These are phyloP conservation scores for Abrus precatorius DNA, from an alignment of 306 rosid species.

Conservation along the genomic window DNA sequence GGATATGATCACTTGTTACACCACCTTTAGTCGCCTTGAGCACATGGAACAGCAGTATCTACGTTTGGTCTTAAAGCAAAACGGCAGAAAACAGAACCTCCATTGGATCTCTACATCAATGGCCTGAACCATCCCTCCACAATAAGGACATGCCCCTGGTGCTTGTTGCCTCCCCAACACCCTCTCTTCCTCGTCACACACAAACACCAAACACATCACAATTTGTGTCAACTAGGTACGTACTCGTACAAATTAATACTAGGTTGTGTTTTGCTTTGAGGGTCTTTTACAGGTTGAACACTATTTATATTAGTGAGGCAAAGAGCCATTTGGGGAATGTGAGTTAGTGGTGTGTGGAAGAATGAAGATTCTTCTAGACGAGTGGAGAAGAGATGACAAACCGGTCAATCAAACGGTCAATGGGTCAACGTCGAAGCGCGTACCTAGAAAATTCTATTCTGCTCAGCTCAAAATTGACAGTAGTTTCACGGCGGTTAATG, in stretches of 20 bases:
- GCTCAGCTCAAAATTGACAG: too few relatives aligned
- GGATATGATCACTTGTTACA: not conserved
- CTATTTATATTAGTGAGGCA: not conserved
- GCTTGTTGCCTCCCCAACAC: slow-evolving; percentile 73
- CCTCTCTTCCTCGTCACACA: slow-evolving; percentile 72
- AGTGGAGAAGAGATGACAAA: not conserved
- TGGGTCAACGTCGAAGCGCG: not conserved
- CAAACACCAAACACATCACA: slow-evolving; percentile 79
- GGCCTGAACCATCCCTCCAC: slow-evolving; percentile 87
- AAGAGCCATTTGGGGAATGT: not conserved
- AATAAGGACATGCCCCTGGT: slow-evolving; percentile 75
- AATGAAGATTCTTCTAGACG: not conserved
- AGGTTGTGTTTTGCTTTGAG: not conserved
- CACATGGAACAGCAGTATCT: slow-evolving; percentile 64
- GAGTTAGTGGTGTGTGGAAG: not conserved
- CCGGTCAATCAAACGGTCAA: not conserved
- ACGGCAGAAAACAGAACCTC: slow-evolving; percentile 76
- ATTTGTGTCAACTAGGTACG: not conserved
- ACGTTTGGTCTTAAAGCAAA: slow-evolving; percentile 68
- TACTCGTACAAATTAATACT: not conserved
- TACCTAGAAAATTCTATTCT: not conserved
- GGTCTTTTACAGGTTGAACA: not conserved
- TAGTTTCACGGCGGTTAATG: not conserved
- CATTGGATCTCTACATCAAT: slow-evolving; percentile 66
- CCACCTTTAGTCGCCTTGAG: slow-evolving; percentile 46